Evolutionary conservation across 2,329 filamentous ascomycete genomes (phyloP), one percentile per base, ranked within the genome.

Genomic region (Thyridium curvatum): DNA sequence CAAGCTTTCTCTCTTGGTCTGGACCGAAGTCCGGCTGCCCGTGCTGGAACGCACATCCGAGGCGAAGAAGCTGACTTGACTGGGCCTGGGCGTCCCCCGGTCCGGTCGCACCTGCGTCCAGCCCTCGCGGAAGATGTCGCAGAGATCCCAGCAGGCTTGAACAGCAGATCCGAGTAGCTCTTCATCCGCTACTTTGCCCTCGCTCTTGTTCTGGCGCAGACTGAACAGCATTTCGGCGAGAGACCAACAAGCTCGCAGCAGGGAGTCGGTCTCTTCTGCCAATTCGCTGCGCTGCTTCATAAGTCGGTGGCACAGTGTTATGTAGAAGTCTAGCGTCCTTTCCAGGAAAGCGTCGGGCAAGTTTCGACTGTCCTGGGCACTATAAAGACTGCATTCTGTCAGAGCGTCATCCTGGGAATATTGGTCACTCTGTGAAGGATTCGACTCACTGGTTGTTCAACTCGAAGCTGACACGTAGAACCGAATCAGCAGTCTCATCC

Each of bases 211-310:
- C 52, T 95, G 89, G 3, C 89, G 82, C 31, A 97, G 72, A 56
- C 81, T 94, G 61, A 95, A 95, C 0, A 97, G 75, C 81, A 94
- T 94, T 60, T 95, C 90, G 8, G 90, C 88, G 12, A 97, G 65
- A 3, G 82, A 77, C 91, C 91, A 96, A 55, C 90, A 95, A 16
- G 89, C 86, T 40, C 83, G 77, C 4, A 96, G 72, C 4, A 96
- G 71, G 7, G 86, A 82, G 57, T 95, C 89, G 0, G 87, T 91
- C 52, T 95, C 87, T 45, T 85, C 82, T 0, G 80, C 82, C 3
- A 90, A 61, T 18, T 86, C 83, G 38, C 78, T 84, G 41, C 86
- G 78, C 59, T 95, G 88, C 59, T 94, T 96, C 89, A 96, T 96
- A n/a, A 96, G 65, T 30, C 91, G 81, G 59, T 96, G 91, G 54